These are phyloP conservation scores for Pisolithus thermaeus DNA, from an alignment of 1,284 basidiomycete species.

Conservation along the genomic window DNA sequence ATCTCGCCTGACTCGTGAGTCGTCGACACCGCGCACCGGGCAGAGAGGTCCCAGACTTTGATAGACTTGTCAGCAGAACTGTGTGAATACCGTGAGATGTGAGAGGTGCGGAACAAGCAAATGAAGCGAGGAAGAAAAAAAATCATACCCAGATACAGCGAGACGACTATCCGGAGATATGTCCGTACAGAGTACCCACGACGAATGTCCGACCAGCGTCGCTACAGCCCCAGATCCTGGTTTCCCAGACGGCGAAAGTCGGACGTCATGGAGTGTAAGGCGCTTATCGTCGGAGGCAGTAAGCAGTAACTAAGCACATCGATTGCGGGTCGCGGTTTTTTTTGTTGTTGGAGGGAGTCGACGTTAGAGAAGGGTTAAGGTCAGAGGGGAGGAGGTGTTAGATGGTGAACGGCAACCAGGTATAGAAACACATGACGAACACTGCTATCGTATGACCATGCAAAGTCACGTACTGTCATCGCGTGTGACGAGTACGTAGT, in stretches of 20 bases:
- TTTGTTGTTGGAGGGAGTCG: too few species aligned
- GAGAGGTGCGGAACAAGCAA: too few species aligned
- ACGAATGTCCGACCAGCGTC: constrained; percentile 76
- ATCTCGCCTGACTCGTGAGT: constrained; percentile 76
- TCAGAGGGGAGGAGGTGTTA: too few species aligned
- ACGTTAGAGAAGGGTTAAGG: too few species aligned
- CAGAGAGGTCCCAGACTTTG: constrained; percentile 83
- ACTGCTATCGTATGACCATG: constrained; percentile 79
- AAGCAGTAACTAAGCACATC: constrained; percentile 55
- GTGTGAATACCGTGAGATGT: neutral
- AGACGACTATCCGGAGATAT: constrained; percentile 75
- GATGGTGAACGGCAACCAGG: too few species aligned
- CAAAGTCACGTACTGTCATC: constrained; percentile 74
- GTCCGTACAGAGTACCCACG: constrained; percentile 79
- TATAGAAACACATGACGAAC: constrained; percentile 20
- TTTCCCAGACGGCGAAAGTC: constrained; percentile 48
- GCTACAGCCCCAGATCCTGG: constrained; percentile 73
- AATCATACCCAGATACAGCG: constrained; percentile 68
- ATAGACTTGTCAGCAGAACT: constrained; percentile 82
- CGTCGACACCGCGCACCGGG: constrained; percentile 73
- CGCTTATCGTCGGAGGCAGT: constrained; percentile 87
- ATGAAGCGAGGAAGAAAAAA: neutral
- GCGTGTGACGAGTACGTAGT: constrained; percentile 80
- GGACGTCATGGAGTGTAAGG: constrained; percentile 81
- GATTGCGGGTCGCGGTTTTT: constrained; percentile 3